Conservation (phyloP, 1,284 basidiomycete species). For the Rugosomyces carneus region DNA sequence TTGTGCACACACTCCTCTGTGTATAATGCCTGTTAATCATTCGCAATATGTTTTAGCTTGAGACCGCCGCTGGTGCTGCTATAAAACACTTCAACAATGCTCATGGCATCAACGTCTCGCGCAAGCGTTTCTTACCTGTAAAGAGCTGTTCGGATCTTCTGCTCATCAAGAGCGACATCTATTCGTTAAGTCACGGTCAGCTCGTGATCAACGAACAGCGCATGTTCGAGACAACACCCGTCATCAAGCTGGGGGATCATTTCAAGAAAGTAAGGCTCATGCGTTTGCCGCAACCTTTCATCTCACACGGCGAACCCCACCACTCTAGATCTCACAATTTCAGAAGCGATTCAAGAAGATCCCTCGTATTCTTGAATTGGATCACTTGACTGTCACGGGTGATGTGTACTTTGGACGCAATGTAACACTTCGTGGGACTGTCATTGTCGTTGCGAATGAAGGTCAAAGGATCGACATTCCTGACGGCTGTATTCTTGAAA, state of each 20-base stretch:
- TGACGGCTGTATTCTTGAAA: slow-evolving; percentile 92
- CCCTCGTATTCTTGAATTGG: slow-evolving; percentile 88
- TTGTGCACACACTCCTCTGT: neutral
- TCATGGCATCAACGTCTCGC: slow-evolving; percentile 97
- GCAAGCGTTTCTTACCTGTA: slow-evolving; percentile 95
- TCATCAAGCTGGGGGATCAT: slow-evolving; percentile 95
- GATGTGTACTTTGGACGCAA: slow-evolving; percentile 96
- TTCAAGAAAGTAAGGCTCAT: slow-evolving; percentile 62
- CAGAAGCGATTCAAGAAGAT: slow-evolving; percentile 98
- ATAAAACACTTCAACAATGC: slow-evolving; percentile 97
- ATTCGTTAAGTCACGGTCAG: slow-evolving; percentile 92
- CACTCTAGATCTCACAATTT: slow-evolving; percentile 86
- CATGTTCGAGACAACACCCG: slow-evolving; percentile 94
- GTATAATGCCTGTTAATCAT: slow-evolving; percentile 2
- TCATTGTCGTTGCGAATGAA: slow-evolving; percentile 83
- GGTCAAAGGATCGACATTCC: slow-evolving; percentile 95
- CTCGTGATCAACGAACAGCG: slow-evolving; percentile 86
- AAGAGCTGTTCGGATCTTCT: slow-evolving; percentile 89
- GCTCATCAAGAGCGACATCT: slow-evolving; percentile 96
- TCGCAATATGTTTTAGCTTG: slow-evolving; percentile 58
- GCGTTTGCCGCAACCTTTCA: neutral
- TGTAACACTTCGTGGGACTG: slow-evolving; percentile 83
- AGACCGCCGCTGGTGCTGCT: slow-evolving; percentile 96
- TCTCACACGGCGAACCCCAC: neutral
- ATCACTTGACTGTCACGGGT: slow-evolving; percentile 95